Base-by-base conservation (phyloP, 2,329 filamentous ascomycete genomes). In the Huntiella omanensis region DNA sequence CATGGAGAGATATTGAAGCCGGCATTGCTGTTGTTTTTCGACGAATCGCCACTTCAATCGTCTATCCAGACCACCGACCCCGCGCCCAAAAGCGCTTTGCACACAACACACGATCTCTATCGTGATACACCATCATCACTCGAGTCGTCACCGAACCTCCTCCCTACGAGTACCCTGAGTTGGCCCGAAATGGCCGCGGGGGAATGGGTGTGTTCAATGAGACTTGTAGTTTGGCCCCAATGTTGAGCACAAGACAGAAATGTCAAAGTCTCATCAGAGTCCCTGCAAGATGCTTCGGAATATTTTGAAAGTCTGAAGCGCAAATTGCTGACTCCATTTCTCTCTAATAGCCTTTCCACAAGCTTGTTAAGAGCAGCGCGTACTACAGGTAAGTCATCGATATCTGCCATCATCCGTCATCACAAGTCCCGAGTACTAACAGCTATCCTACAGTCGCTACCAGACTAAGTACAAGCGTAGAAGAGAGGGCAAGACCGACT, bases 381-480 rank as follows among this genome's bases (percentile, higher is more conserved):
- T 98, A 96, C 85, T 95, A 83, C 78, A 94, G 85, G 85, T 93
- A 62, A 80, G 80, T 28, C 28, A 19, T n/a, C 1, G 33, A 35
- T 19, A 38, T 32, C 33, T 32, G 12, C 10, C 1, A 8, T 4
- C 5, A 10, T 2, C 7, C 10, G 6, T 33, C 8, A 32, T 33
- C 22, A 15, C 12, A 7, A 8, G 7, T 17, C n/a, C 7, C 33
- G 44, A 49, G 8, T 52, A 43, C 58, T 61, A 51, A 60, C 54
- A 51, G 48, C 44, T 60, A 54, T 47, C 53, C n/a, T 38, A 47
- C 64, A 94, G 87, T 68, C 86, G 91, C 70, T 98, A 83, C 79
- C 91, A 98, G 77, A 95, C 91, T 66, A 98, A 98, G 82, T 98
- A 95, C 83, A 91, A 86, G 77, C 87, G 91, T 67, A 81, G 91